Conservation (phyloP, 306 rosid genomes). For the Quillaja saponaria region DNA sequence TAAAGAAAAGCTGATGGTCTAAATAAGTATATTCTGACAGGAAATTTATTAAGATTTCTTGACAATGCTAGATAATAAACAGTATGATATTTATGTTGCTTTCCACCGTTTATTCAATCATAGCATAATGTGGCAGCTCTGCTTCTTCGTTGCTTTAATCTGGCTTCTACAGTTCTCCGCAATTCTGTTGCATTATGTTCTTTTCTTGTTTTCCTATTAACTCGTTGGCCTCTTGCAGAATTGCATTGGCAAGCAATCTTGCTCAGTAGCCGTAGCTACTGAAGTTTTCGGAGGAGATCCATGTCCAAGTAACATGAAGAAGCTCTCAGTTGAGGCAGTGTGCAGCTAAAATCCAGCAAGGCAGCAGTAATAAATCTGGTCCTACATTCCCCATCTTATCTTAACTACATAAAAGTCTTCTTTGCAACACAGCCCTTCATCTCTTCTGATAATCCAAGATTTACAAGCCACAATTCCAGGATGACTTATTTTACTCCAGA, state of each 20-base stretch:
- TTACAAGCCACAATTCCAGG: conserved; percentile 28
- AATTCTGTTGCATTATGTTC: neutral
- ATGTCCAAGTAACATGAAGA: conserved; percentile 53
- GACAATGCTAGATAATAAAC: neutral
- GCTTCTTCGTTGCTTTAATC: neutral
- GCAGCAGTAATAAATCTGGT: conserved; percentile 36
- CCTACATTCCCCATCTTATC: conserved; percentile 20
- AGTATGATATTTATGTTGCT: neutral
- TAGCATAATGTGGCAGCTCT: neutral
- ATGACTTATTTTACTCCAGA: neutral
- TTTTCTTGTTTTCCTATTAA: conserved; percentile 7
- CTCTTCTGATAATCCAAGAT: conserved; percentile 25
- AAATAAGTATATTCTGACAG: no score
- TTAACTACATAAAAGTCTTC: conserved; percentile 21
- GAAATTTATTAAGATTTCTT: neutral
- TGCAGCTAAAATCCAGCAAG: conserved; percentile 46
- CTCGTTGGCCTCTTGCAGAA: conserved; percentile 39
- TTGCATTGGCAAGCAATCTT: conserved; percentile 59
- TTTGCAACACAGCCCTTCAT: conserved; percentile 13
- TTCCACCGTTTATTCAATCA: neutral
- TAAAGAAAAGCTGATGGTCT: no score
- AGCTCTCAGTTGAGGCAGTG: conserved; percentile 53
- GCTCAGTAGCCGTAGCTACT: conserved; percentile 51
- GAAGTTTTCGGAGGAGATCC: conserved; percentile 69
- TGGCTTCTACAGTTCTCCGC: no score